A percentile compares a stretch with the other conserved stretches of the same genome.
Evolutionary conservation across 2,329 filamentous ascomycete species (phyloP).

Genomic region (Colletotrichum salicis): DNA sequence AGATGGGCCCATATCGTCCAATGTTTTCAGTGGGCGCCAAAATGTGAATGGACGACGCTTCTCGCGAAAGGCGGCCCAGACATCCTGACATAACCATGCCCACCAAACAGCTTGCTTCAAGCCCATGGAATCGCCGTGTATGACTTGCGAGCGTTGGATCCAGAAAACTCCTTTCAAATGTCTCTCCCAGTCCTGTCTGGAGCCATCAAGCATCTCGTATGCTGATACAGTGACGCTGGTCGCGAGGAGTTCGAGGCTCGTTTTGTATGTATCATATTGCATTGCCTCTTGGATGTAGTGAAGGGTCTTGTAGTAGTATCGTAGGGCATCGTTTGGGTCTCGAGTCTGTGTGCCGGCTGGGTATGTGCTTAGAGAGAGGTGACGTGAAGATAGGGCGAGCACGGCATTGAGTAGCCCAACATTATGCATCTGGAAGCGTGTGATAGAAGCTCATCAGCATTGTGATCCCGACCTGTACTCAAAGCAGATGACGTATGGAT

Average conservation of each 20-base stretch:
- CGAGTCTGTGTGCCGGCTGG: slow-evolving; percentile 34
- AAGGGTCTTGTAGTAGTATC: slow-evolving; percentile 72
- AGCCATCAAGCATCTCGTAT: slow-evolving; percentile 73
- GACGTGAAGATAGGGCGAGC: slow-evolving; percentile 41
- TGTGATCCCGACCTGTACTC: background rate
- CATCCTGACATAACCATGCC: slow-evolving; percentile 73
- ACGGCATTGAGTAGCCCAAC: slow-evolving; percentile 43
- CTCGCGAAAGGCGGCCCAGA: slow-evolving; percentile 72
- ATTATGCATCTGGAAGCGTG: slow-evolving; percentile 33
- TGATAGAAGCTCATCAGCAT: background rate
- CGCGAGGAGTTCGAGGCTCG: slow-evolving; percentile 66
- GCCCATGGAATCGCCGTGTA: slow-evolving; percentile 67
- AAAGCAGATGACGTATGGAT: too few relatives aligned
- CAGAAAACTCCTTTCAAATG: slow-evolving; percentile 74
- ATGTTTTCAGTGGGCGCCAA: slow-evolving; percentile 63
- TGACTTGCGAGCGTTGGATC: slow-evolving; percentile 71
- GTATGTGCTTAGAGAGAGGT: slow-evolving; percentile 31
- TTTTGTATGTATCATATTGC: slow-evolving; percentile 66
- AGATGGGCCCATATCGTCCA: slow-evolving; percentile 58
- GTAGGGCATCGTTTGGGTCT: slow-evolving; percentile 43
- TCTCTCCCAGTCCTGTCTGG: slow-evolving; percentile 65
- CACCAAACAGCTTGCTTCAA: slow-evolving; percentile 71
- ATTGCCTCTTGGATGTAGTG: slow-evolving; percentile 71
- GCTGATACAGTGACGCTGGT: slow-evolving; percentile 71
- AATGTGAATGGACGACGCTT: slow-evolving; percentile 66